phyloP scores from a whole-genome alignment of 2,329 filamentous ascomycete species.

The Thermomyces lanuginosus region DNA sequence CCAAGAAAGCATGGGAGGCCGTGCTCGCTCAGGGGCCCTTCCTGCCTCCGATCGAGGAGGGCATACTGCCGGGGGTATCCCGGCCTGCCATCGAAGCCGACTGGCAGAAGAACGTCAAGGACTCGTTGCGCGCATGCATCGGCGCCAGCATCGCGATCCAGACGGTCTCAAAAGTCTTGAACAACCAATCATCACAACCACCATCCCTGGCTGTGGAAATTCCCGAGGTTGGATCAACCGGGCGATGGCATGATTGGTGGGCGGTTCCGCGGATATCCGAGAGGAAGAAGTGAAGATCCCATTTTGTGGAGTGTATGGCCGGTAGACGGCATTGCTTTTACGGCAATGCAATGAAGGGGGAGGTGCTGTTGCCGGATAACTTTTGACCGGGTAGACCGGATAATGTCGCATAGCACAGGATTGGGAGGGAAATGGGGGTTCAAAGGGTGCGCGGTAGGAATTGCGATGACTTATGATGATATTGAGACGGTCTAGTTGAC shows the following conservation, averaged over 20 bases:
- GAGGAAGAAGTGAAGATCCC: neutral
- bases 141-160: slow-evolving; percentile 49
- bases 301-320: too few relatives aligned
- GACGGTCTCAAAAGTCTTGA: slow-evolving; percentile 41
- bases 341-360: too few relatives aligned
- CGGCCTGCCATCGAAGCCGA: slow-evolving; percentile 39
- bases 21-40: slow-evolving; percentile 25
- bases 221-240: slow-evolving; percentile 22
- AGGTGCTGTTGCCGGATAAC: too few relatives aligned
- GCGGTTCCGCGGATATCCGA: slow-evolving; percentile 24
- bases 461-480: too few relatives aligned
- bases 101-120: slow-evolving; percentile 45
- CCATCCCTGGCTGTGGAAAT: slow-evolving; percentile 14
- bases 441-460: too few relatives aligned
- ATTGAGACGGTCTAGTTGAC: too few relatives aligned
- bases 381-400: too few relatives aligned
- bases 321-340: too few relatives aligned
- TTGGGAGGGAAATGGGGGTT: too few relatives aligned
- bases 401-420: too few relatives aligned
- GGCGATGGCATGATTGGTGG: slow-evolving; percentile 32
- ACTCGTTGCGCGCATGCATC: slow-evolving; percentile 53
- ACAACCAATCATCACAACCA: neutral
- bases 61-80: slow-evolving; percentile 7
- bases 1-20: slow-evolving; percentile 28
- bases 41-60: slow-evolving; percentile 5